A percentile compares a stretch with the other conserved stretches of the same genome.
phyloP scores from a whole-genome alignment of 768 basidiomycete species.

The Cubamyces sp. region DNA sequence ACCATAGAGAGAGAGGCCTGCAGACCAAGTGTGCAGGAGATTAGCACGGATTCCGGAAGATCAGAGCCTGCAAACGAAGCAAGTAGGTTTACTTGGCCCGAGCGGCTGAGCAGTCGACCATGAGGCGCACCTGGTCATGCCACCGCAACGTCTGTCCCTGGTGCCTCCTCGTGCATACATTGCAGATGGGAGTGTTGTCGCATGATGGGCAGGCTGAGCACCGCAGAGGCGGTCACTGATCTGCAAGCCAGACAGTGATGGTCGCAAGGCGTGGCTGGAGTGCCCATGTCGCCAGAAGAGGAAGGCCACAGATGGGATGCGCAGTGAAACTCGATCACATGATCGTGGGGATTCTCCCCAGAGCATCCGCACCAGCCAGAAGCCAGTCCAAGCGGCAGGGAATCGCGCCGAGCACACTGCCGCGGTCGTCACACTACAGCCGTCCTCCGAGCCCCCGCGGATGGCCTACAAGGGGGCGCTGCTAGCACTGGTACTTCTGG shows the following conservation, averaged over 20 bases:
- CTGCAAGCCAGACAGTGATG: background rate
- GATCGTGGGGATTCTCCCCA: background rate
- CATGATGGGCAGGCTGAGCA: background rate
- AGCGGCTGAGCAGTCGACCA: background rate
- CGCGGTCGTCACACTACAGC: too few species aligned
- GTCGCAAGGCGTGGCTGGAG: background rate
- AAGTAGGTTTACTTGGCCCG: background rate
- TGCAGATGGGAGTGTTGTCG: background rate
- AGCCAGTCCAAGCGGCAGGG: background rate
- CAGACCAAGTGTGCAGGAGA: background rate
- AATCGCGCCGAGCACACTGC: too few species aligned
- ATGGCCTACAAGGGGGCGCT: too few species aligned
- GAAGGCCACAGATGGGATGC: background rate
- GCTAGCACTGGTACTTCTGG: too few species aligned
- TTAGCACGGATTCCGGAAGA: background rate
- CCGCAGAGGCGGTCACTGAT: background rate
- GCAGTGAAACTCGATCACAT: slow-evolving; percentile 1
- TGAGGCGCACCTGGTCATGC: background rate
- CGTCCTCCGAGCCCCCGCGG: too few species aligned
- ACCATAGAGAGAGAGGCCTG: background rate
- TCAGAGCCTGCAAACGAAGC: background rate
- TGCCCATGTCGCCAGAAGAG: background rate
- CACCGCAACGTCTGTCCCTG: background rate
- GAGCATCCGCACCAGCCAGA: background rate
- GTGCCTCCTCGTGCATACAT: background rate